Percentiles rank a stretch among this genome's conserved stretches.
These are phyloP conservation scores for Hyphopichia burtonii DNA, from an alignment of 1,139 yeast genomes.

Conservation along the genomic window DNA sequence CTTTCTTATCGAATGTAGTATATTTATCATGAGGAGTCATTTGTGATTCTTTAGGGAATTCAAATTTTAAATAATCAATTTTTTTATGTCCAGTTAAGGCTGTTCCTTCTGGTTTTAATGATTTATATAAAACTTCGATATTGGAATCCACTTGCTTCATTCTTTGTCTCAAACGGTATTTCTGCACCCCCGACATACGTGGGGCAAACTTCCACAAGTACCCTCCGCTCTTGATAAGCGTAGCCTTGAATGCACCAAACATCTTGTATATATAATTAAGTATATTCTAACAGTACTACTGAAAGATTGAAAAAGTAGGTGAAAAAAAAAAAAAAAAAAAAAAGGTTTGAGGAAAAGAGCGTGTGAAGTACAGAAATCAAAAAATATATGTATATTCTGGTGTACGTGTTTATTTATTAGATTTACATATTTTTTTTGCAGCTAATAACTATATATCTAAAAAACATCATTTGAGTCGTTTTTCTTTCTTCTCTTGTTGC, in stretches of 20 bases:
- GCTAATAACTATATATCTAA: no score
- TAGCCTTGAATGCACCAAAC: conserved; percentile 81
- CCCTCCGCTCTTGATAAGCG: conserved; percentile 71
- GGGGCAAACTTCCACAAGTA: conserved; percentile 72
- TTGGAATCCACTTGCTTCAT: conserved; percentile 79
- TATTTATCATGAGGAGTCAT: conserved; percentile 85
- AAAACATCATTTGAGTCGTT: no score
- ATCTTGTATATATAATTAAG: conserved; percentile 30
- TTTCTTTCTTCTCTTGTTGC: no score
- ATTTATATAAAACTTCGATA: conserved; percentile 65
- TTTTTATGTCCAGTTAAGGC: conserved; percentile 49
- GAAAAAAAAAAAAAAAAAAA: no score
- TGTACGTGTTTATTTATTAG: no score
- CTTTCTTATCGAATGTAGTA: conserved; percentile 76
- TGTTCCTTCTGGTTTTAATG: conserved; percentile 41
- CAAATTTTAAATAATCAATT: conserved; percentile 51
- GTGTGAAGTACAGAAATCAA: no score
- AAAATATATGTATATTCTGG: no score
- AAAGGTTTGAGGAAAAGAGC: no score
- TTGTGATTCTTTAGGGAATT: conserved; percentile 75
- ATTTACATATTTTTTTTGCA: no score
- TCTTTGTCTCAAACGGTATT: conserved; percentile 79
- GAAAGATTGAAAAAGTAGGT: no score
- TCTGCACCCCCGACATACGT: conserved; percentile 79
- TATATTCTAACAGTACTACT: no score